Conservation (phyloP, 192 early-diverging fungal species). For the Paraglomus occultum region DNA sequence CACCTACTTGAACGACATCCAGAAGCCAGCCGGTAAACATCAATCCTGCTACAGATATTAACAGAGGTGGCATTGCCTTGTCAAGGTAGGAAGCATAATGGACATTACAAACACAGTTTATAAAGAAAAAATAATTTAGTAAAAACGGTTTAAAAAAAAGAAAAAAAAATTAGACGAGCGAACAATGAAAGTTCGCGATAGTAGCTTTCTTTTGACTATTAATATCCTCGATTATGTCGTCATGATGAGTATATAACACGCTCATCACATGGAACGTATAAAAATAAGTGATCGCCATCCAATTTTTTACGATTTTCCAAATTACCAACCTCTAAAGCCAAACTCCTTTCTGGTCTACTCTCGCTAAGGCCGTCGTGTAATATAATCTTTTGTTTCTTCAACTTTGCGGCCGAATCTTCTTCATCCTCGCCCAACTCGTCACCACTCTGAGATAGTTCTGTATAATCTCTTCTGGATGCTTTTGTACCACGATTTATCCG, state of each 20-base stretch:
- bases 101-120: not conserved
- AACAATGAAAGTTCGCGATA: too few species aligned
- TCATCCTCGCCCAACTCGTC: too few species aligned
- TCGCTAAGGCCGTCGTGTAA: not conserved
- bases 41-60: slow-evolving; percentile 69
- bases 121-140: not conserved
- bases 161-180: too few species aligned
- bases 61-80: slow-evolving; percentile 62
- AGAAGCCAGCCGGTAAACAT: slow-evolving; percentile 71
- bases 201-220: too few species aligned
- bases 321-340: slow-evolving; percentile 11
- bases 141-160: not conserved
- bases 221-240: too few species aligned
- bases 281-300: too few species aligned
- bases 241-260: too few species aligned
- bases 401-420: not conserved
- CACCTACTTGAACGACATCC: slow-evolving; percentile 58
- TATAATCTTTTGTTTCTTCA: not conserved
- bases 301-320: not conserved
- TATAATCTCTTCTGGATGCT: too few species aligned
- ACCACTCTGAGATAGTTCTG: too few species aligned
- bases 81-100: not conserved
- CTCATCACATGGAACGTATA: too few species aligned
- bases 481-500: too few species aligned
- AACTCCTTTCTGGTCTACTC: not conserved